Evolutionary conservation across 352 stramenopile genomes (phyloP).

Genomic region (Globisporangium yorkense): DNA sequence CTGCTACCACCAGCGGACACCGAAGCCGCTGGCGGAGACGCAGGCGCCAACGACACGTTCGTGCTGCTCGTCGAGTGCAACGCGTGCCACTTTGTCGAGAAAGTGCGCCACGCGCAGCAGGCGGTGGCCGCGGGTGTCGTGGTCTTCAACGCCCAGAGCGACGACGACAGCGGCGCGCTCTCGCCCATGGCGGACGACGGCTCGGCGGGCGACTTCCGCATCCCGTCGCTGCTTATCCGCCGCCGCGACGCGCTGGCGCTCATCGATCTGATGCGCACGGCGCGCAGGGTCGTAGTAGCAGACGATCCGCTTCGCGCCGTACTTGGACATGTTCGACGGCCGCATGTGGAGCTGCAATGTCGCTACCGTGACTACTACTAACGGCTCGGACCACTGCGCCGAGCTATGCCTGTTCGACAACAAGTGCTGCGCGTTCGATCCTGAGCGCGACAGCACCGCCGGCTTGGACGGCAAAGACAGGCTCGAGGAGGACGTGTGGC

Average conservation of each 20-base stretch:
- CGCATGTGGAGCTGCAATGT: constrained; percentile 1
- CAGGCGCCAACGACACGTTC: not conserved
- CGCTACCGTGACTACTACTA: not conserved
- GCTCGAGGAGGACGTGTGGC: constrained; percentile 20
- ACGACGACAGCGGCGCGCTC: not conserved
- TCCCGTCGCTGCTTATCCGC: constrained; percentile 24
- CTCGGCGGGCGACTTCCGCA: constrained; percentile 18
- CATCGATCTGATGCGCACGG: constrained; percentile 10
- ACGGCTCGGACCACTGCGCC: constrained; percentile 9
- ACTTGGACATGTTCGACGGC: constrained; percentile 6
- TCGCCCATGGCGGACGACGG: constrained; percentile 12
- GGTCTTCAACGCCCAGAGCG: not conserved
- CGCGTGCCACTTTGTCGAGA: constrained; percentile 46
- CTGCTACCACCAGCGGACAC: not conserved
- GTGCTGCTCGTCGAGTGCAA: constrained; percentile 5
- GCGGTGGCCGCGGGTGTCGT: constrained; percentile 1
- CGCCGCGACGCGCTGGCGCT: constrained; percentile 14
- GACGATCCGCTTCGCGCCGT: not conserved
- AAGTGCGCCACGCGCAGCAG: constrained; percentile 28
- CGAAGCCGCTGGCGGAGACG: not conserved
- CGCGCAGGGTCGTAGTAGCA: constrained; percentile 11
- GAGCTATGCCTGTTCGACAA: constrained; percentile 20
- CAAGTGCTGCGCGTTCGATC: constrained; percentile 28
- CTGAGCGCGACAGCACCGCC: constrained; percentile 19
- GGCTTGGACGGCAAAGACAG: constrained; percentile 25